Base-by-base conservation (phyloP, 1,284 basidiomycete species). In the Clitocybe nebularis region DNA sequence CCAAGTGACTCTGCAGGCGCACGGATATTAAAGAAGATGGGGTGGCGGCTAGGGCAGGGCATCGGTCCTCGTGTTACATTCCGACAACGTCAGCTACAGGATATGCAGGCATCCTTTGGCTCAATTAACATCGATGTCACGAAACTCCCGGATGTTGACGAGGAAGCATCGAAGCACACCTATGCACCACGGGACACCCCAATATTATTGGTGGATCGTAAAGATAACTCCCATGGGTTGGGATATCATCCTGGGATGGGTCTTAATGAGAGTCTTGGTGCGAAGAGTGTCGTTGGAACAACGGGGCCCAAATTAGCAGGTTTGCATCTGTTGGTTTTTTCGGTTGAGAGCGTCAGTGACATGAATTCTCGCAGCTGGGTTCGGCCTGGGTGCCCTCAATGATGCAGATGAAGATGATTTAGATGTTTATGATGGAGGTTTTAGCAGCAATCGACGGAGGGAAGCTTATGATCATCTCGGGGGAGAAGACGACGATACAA, bases 31-130 rank as follows among this genome's bases (percentile, higher is more conserved):
- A 85, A 84, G 64, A 93, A 92, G 62, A 95, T 98, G 83, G 95
- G 95, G 0, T 98, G 95, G 95, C 76, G 85, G 43, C 66, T 83
- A 0, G 95, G 94, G 0, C 92, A 96, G 62, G 95, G 93, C 3
- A 80, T 98, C 19, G 95, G 95, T 0, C 92, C 93, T 1, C 80
- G 93, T 5, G 71, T 98, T n/a, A 83, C 90, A 1, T 77, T 86
- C 43, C 74, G 79, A 26, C 83, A 89, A 57, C 78, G 86, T 26
- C 79, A 76, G 50, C 68, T 80, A 11, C 89, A 93, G 58, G 81
- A 88, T 54, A 55, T 75, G 24, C 64, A 76, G 57, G 50, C 61
- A 20, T 51, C 69, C 46, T 58, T 62, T 7, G 64, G 69, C 36
- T 53, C 61, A 36, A 49, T 61, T 9, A 45, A 51, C 8, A 60